These are phyloP conservation scores for Teratosphaeria gauchensis DNA, from an alignment of 2,329 filamentous ascomycete species.

Conservation along the genomic window DNA sequence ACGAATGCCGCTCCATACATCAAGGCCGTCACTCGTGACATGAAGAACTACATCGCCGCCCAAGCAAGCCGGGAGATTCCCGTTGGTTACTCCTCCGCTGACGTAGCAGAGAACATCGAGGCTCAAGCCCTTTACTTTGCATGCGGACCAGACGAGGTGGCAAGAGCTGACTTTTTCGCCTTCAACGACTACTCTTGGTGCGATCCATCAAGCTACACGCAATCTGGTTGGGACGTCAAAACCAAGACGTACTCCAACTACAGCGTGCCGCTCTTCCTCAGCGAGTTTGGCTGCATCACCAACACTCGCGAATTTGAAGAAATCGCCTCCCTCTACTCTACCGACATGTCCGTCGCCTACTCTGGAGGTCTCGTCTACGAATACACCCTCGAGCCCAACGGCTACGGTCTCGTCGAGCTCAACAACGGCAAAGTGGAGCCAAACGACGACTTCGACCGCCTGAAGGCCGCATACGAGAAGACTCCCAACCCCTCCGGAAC, in stretches of 20 bases:
- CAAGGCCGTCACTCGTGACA: slow-evolving; percentile 64
- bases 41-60: slow-evolving; percentile 70
- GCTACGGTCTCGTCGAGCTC: slow-evolving; percentile 70
- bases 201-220: slow-evolving; percentile 55
- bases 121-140: slow-evolving; percentile 87
- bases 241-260: slow-evolving; percentile 80
- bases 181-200: slow-evolving; percentile 89
- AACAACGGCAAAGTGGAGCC: slow-evolving; percentile 43
- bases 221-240: slow-evolving; percentile 76
- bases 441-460: slow-evolving; percentile 52
- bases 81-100: slow-evolving; percentile 77
- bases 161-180: slow-evolving; percentile 75
- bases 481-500: slow-evolving; percentile 46
- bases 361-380: slow-evolving; percentile 94
- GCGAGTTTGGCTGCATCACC: slow-evolving; percentile 82
- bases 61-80: slow-evolving; percentile 59
- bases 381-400: slow-evolving; percentile 70
- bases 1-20: slow-evolving; percentile 59
- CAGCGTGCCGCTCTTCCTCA: slow-evolving; percentile 82
- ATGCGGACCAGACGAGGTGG: slow-evolving; percentile 69
- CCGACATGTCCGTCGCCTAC: slow-evolving; percentile 78
- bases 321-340: slow-evolving; percentile 66
- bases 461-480: slow-evolving; percentile 42
- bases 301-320: slow-evolving; percentile 76
- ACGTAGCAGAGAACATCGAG: slow-evolving; percentile 74